Base-by-base conservation (phyloP, 169 alveolate species). In the Cryptosporidium sp. region DNA sequence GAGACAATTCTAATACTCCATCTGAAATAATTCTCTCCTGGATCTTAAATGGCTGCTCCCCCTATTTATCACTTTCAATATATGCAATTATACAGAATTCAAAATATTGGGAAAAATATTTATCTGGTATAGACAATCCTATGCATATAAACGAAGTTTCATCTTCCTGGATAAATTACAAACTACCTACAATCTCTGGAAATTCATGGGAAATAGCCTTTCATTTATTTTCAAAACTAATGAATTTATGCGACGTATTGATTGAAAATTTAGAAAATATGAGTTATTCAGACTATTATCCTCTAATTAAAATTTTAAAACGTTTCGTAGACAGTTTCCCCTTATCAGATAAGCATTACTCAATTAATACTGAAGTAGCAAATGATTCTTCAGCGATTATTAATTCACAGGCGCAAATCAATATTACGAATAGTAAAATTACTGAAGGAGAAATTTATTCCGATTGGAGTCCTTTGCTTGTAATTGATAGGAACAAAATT, bases 21-120 rank as follows among this genome's bases (percentile, higher is more conserved):
- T 80, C 89, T 21, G 89, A 80, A 39, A 26, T 65, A 26, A 65
- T 80, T 23, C 39, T 80, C 33, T 80, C 89, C 9, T 80, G 89
- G 89, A 35, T 80, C 9, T 39, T 80, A 16, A 80, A 80, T 80
- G 89, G 89, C 10, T 33, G 80, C 33, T 80, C 89, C 6, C 89
- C 89, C 2, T 80, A 62, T 60, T n/a, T 80, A 8, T 42, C 89
- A 37, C 69, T 80, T 80, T 62, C 89, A 26, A 60, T 80, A 0
- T 80, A 80, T 10, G 60, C 75, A 26, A 61, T 80, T 37, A 48
- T 80, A 16, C 35, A 37, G 37, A 65, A 80, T 62, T 45, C 69
- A 9, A 18, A 21, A 9, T 51, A 23, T 5, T 80, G 89, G 89
- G 75, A 62, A 45, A 26, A 53, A 18, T 33, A 37, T 56, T 7